Percentiles rank a stretch among this genome's conserved stretches.
phyloP scores from a whole-genome alignment of 1,284 basidiomycete species.

The Pyrrhoderma lamaoense region DNA sequence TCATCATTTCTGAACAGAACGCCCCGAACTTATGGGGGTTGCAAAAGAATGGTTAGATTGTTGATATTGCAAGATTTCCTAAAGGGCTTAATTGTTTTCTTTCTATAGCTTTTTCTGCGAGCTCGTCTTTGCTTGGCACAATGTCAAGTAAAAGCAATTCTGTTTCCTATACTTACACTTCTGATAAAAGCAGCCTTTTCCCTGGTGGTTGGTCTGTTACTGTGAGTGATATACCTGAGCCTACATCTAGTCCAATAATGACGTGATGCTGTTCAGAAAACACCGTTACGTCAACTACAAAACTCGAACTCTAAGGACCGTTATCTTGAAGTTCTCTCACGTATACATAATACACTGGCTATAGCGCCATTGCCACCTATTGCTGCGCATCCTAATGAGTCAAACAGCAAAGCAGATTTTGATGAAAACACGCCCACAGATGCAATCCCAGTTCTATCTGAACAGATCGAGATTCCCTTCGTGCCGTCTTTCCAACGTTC shows the following conservation, averaged over 20 bases:
- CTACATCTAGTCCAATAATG: conserved; percentile 16
- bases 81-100: not conserved
- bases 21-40: conserved; percentile 7
- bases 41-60: conserved; percentile 3
- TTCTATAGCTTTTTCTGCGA: conserved; percentile 3
- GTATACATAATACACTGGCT: conserved; percentile 36
- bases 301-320: conserved; percentile 14
- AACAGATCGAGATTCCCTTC: conserved; percentile 61
- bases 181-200: conserved; percentile 5
- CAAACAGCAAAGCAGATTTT: not conserved
- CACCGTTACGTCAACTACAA: not conserved
- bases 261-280: conserved; percentile 14
- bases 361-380: conserved; percentile 24
- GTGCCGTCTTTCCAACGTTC: conserved; percentile 51
- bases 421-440: not conserved
- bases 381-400: too few species aligned
- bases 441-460: conserved; percentile 19
- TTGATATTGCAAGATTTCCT: too few species aligned
- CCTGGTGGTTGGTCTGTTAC: conserved; percentile 3
- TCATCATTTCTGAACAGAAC: not conserved
- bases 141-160: not conserved
- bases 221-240: conserved; percentile 2
- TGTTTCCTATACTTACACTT: not conserved
- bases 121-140: conserved; percentile 12
- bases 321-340: conserved; percentile 32